Base-by-base conservation (phyloP, 768 basidiomycete genomes). In the Candolleomyces aberdarensis region DNA sequence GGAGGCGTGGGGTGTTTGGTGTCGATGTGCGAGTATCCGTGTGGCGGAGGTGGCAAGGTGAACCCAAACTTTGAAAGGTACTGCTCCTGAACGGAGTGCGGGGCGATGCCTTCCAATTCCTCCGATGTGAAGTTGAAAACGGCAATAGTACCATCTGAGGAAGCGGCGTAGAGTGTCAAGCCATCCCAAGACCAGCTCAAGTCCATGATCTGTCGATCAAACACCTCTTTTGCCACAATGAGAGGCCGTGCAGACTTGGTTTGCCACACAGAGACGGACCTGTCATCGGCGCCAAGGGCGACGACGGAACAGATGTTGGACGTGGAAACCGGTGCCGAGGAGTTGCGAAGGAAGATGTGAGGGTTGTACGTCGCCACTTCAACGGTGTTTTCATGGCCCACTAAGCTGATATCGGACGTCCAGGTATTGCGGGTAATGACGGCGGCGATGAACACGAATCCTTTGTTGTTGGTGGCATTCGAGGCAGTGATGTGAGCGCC, bases 401-500 rank as follows among this genome's bases (percentile, higher is more conserved):
- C 95, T 41, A 99, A 80, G 62, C 92, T 95, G 53, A 96, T 94
- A 63, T 96, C 92, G 5, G 91, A 89, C 3, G 87, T 88, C 94
- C 95, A 98, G 11, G 88, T 83, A 51, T 87, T 89, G 36, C 96
- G 83, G 0, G 91, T 89, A 63, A 99, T 96, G 22, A 98, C 94
- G 7, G 95, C 93, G 2, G 96, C 97, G 48, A 98, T 96, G 71
- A 98, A 99, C 6, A 98, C 96, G 59, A 94, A 95, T 19, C 96
- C 96, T 64, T 89, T 88, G 67, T 92, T 93, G 71, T 98, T 98
- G 56, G 95, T 98, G 1, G 96, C 94, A 69, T 98, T 98, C 1
- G 96, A 96, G 1, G 96, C 93, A 4, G 95, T 97, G 62, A 99
- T 94, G 70, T 97, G 94, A 2, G 96, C 92, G n/a, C 97, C 97